These are phyloP conservation scores for Fusarium sp. DNA, from an alignment of 2,329 filamentous ascomycete genomes.

Conservation along the genomic window DNA sequence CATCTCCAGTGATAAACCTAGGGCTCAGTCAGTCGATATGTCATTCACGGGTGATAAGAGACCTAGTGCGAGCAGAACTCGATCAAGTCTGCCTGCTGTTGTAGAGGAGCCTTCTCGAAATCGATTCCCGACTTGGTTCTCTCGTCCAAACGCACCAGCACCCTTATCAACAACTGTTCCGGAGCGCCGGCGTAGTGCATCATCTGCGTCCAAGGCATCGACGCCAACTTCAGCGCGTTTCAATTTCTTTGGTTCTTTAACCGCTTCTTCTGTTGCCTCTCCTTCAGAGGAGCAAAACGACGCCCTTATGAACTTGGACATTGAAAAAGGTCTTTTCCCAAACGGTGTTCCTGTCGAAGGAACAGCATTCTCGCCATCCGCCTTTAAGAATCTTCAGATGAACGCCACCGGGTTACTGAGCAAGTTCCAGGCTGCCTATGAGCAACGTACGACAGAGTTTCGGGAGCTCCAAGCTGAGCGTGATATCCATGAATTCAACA, in stretches of 20 bases:
- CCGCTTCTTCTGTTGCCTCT: slow-evolving; percentile 55
- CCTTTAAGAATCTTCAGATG: slow-evolving; percentile 70
- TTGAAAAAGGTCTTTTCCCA: slow-evolving; percentile 66
- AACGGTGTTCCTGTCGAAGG: slow-evolving; percentile 54
- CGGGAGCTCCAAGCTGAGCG: slow-evolving; percentile 64
- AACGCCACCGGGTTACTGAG: slow-evolving; percentile 66
- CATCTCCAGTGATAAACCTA: slow-evolving; percentile 18
- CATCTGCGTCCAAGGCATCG: slow-evolving; percentile 50
- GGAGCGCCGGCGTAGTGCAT: slow-evolving; percentile 30
- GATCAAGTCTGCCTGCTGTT: slow-evolving; percentile 21
- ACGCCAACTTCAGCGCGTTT: slow-evolving; percentile 54
- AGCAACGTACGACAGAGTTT: slow-evolving; percentile 61
- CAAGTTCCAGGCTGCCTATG: slow-evolving; percentile 69
- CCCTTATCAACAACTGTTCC: slow-evolving; percentile 29
- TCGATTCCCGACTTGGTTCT: slow-evolving; percentile 41
- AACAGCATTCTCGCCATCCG: slow-evolving; percentile 67
- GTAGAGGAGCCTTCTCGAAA: slow-evolving; percentile 36
- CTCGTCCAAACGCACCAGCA: slow-evolving; percentile 29
- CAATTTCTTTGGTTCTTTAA: slow-evolving; percentile 58
- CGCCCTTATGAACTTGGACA: slow-evolving; percentile 66
- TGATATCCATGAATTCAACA: slow-evolving; percentile 65
- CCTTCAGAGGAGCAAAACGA: slow-evolving; percentile 55
- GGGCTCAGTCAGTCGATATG: slow-evolving; percentile 49
- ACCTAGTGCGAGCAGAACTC: slow-evolving; percentile 16
- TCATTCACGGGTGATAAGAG: slow-evolving; percentile 48